Base-by-base conservation (phyloP, 139 green algal species). In the Trebouxia sp. region DNA sequence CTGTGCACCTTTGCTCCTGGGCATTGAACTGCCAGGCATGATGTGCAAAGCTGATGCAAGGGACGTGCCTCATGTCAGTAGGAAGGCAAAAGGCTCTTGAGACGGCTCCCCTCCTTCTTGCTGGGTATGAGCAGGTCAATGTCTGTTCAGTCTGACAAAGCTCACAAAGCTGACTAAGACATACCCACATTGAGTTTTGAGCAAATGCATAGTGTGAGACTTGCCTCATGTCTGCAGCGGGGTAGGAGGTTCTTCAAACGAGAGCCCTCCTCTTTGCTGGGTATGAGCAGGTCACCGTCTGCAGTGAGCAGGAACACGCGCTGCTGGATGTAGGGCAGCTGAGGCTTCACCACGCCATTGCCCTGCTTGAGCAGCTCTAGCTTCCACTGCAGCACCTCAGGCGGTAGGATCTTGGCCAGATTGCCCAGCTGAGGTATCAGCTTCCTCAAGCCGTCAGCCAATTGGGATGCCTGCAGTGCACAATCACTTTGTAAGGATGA, bases 361-460 rank as follows among this genome's bases (percentile, higher is more conserved):
- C 92, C 92, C 84, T 93, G 82, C 65, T 81, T 26, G 17, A 98
- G 87, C 70, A 97, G 88, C 82, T 91, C 35, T 79, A 97, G 86
- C 78, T 94, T 92, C 84, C 87, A 93, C 11, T 88, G 77, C 50
- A 97, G 89, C 15, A 92, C 96, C 3, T 83, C 86, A 30, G 90
- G 85, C 0, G 93, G 92, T 65, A 98, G 84, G 38, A 95, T 87
- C 9, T 92, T 79, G 0, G 87, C 83, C 75, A 98, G 80, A 15
- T 85, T 79, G 10, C 83, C 83, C 76, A 98, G 89, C 85, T 94
- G 87, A 4, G 85, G 81, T 26, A 93, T 65, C 70, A 95, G 85
- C 24, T 84, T 86, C 28, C 35, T 26, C 3, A 85, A 45, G 8
- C 81, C 77, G 6, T 80, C 48, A n/a, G 43, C 69, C 24, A 45